A percentile compares a stretch with the other conserved stretches of the same genome.
Conservation (phyloP, 345 rosid genomes). For the Cardiospermum halicacabum region DNA sequence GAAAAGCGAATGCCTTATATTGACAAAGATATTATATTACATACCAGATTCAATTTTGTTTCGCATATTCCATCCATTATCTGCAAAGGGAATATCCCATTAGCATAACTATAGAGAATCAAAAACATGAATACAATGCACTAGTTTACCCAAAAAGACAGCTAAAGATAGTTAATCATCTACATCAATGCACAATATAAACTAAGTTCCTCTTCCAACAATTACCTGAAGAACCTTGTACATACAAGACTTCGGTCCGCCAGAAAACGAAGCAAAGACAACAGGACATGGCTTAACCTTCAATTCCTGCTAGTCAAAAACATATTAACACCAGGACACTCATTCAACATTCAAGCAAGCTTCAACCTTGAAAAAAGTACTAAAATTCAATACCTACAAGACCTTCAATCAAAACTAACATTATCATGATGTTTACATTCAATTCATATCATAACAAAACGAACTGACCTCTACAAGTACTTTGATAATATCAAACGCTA, state of each 20-base stretch:
- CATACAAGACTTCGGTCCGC: constrained; percentile 92
- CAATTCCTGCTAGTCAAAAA: constrained; percentile 48
- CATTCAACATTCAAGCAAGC: not conserved
- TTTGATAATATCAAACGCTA: constrained; percentile 57
- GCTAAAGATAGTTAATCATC: not conserved
- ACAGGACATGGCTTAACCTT: constrained; percentile 69
- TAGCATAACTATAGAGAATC: not conserved
- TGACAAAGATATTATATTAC: constrained; percentile 9
- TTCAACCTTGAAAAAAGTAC: not conserved
- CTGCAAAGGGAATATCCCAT: constrained; percentile 38
- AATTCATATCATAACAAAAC: not conserved
- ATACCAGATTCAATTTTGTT: constrained; percentile 45
- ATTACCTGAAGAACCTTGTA: constrained; percentile 88
- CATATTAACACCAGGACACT: constrained; percentile 4
- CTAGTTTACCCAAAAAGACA: not conserved
- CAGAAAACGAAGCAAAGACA: constrained; percentile 83
- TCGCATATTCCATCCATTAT: constrained; percentile 61
- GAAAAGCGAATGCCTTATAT: not conserved
- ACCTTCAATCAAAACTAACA: not conserved
- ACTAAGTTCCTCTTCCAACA: not conserved
- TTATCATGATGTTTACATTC: not conserved
- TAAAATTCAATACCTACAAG: not conserved
- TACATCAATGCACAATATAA: not conserved
- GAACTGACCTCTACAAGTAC: constrained; percentile 59
- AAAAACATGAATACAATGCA: not conserved